Evolutionary conservation across 768 basidiomycete species (phyloP).

Genomic region (Auricularia sp.): DNA sequence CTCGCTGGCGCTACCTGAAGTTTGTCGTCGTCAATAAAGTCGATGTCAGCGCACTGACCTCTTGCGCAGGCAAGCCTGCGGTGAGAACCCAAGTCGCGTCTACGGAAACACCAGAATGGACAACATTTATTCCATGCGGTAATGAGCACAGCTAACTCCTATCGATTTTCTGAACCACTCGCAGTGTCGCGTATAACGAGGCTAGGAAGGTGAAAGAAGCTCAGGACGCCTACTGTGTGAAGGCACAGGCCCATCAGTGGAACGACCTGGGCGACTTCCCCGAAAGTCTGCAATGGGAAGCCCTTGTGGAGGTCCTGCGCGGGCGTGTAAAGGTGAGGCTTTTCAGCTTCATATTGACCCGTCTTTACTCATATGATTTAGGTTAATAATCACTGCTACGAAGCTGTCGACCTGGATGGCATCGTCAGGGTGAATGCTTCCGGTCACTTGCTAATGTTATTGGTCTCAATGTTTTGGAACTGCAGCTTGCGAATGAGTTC

Average conservation of each 20-base stretch:
- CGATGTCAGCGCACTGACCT: not conserved
- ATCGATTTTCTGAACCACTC: slow-evolving; percentile 36
- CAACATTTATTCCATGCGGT: slow-evolving; percentile 3
- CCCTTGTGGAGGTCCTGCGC: slow-evolving; percentile 70
- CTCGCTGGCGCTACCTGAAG: slow-evolving; percentile 79
- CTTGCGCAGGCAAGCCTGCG: slow-evolving; percentile 27
- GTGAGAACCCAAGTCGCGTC: slow-evolving; percentile 26
- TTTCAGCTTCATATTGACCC: too few relatives aligned
- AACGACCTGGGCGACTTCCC: slow-evolving; percentile 45
- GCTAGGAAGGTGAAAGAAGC: slow-evolving; percentile 55
- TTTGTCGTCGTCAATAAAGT: slow-evolving; percentile 21
- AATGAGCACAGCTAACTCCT: slow-evolving; percentile 23
- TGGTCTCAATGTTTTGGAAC: too few relatives aligned
- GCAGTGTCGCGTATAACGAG: slow-evolving; percentile 69
- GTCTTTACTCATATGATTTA: too few relatives aligned
- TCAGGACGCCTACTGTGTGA: slow-evolving; percentile 64
- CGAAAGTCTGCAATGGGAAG: slow-evolving; percentile 66
- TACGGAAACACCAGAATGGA: slow-evolving; percentile 52
- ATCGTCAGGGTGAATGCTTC: slow-evolving; percentile 33
- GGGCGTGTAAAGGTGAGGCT: slow-evolving; percentile 59
- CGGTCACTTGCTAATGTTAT: too few relatives aligned
- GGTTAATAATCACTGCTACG: slow-evolving; percentile 53
- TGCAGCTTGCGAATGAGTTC: slow-evolving; percentile 84
- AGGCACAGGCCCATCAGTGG: slow-evolving; percentile 34
- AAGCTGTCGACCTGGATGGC: slow-evolving; percentile 61